Evolutionary conservation across 2,329 filamentous ascomycete species (phyloP).

Genomic region (Aureobasidium melanogenum): DNA sequence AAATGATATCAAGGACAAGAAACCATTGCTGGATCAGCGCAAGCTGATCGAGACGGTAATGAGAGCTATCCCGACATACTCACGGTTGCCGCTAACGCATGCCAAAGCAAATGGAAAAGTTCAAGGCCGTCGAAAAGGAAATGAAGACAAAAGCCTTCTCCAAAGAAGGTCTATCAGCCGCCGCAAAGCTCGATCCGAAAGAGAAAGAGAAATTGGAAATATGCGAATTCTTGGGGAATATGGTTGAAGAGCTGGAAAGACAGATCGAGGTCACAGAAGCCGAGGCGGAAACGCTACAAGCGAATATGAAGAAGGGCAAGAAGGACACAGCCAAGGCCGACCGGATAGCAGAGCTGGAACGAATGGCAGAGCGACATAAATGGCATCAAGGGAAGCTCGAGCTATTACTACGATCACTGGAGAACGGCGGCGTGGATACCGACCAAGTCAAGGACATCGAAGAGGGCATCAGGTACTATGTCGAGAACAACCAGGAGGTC

Average conservation of each 20-base stretch:
- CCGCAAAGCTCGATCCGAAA: constrained; percentile 90
- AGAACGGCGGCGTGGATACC: constrained; percentile 84
- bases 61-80: constrained; percentile 15
- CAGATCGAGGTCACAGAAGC: constrained; percentile 91
- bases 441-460: constrained; percentile 82
- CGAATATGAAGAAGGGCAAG: constrained; percentile 91
- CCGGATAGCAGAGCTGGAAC: constrained; percentile 77
- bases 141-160: constrained; percentile 99
- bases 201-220: constrained; percentile 90
- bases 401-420: constrained; percentile 76
- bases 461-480: constrained; percentile 91
- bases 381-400: constrained; percentile 94
- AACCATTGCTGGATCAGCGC: constrained; percentile 83
- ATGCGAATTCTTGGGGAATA: constrained; percentile 73
- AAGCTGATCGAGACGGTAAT: constrained; percentile 94
- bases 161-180: constrained; percentile 89
- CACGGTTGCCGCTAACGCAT: constrained; percentile 9
- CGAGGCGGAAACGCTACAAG: constrained; percentile 77
- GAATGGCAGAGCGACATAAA: constrained; percentile 82
- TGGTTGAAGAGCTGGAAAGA: constrained; percentile 86
- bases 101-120: constrained; percentile 90
- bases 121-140: constrained; percentile 99
- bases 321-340: constrained; percentile 76
- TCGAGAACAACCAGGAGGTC: constrained; percentile 76
- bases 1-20: constrained; percentile 99